Evolutionary conservation across 2,329 filamentous ascomycete species (phyloP).

Genomic region (Ceratocystis ficicola): DNA sequence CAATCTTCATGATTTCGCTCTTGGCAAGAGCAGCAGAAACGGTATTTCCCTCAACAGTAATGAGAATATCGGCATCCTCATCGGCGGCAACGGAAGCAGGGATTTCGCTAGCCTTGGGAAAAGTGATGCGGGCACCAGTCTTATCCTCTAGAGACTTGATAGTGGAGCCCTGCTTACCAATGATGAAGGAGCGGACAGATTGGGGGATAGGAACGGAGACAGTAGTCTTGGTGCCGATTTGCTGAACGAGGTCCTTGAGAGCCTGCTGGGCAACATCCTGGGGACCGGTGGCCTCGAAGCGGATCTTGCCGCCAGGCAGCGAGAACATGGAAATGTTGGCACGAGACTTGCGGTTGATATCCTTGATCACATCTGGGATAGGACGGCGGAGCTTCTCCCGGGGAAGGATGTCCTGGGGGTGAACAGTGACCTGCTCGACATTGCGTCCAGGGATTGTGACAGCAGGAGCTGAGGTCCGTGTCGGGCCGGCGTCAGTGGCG

Average conservation of each 20-base stretch:
- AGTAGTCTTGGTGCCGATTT: slow-evolving; percentile 61
- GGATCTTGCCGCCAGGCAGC: slow-evolving; percentile 58
- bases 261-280: slow-evolving; percentile 76
- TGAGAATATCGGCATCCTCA: slow-evolving; percentile 73
- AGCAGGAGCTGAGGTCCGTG: slow-evolving; percentile 7
- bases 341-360: slow-evolving; percentile 85
- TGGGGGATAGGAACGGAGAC: slow-evolving; percentile 29
- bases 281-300: slow-evolving; percentile 76
- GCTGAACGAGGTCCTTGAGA: slow-evolving; percentile 75
- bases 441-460: slow-evolving; percentile 72
- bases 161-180: slow-evolving; percentile 78
- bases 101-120: slow-evolving; percentile 66
- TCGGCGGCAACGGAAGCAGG: slow-evolving; percentile 48
- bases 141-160: slow-evolving; percentile 84
- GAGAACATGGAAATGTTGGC: slow-evolving; percentile 69
- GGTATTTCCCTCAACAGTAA: slow-evolving; percentile 81
- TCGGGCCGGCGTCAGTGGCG: slow-evolving; percentile 10
- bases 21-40: slow-evolving; percentile 74
- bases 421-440: slow-evolving; percentile 61
- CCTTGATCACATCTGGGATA: slow-evolving; percentile 70
- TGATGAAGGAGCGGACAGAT: slow-evolving; percentile 77
- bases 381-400: slow-evolving; percentile 71
- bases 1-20: slow-evolving; percentile 75
- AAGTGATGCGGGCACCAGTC: slow-evolving; percentile 79
- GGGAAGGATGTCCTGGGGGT: slow-evolving; percentile 63